Evolutionary conservation across 306 rosid genomes (phyloP).

Genomic region (Casuarina glauca): DNA sequence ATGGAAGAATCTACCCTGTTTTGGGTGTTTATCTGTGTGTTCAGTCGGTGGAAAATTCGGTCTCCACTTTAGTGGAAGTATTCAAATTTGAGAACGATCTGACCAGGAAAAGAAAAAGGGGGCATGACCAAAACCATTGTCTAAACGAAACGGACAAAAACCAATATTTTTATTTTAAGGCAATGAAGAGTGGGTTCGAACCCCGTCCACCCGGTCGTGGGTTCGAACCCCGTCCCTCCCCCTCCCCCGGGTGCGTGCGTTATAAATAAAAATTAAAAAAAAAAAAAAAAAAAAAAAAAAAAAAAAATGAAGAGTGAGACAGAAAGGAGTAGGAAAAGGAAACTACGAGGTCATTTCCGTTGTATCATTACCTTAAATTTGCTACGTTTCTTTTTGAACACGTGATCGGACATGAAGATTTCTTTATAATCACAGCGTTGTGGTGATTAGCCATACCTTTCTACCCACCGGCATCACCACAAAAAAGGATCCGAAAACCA

Average conservation of each 20-base stretch:
- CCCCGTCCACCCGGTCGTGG: too few species aligned
- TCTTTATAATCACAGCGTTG: neutral
- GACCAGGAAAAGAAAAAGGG: neutral
- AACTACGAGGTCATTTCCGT: constrained; percentile 22
- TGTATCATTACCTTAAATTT: constrained; percentile 4
- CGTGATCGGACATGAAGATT: neutral
- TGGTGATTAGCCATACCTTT: too few species aligned
- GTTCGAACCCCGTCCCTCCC: too few species aligned
- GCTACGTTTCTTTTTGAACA: neutral
- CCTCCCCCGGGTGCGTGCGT: too few species aligned
- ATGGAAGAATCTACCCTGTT: too few species aligned
- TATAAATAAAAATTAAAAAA: too few species aligned
- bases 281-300: too few species aligned
- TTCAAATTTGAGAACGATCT: constrained; percentile 3
- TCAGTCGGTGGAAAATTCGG: too few species aligned
- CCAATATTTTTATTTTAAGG: neutral
- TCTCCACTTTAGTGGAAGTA: neutral
- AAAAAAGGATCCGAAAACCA: constrained; percentile 3
- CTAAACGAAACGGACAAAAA: neutral
- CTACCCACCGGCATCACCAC: neutral
- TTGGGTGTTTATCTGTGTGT: too few species aligned
- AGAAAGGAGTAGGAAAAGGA: neutral
- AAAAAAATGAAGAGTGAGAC: neutral
- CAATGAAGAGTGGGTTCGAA: too few species aligned
- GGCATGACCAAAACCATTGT: neutral